Evolutionary conservation across 2,329 filamentous ascomycete genomes (phyloP).

Genomic region (Colletotrichum phormii): DNA sequence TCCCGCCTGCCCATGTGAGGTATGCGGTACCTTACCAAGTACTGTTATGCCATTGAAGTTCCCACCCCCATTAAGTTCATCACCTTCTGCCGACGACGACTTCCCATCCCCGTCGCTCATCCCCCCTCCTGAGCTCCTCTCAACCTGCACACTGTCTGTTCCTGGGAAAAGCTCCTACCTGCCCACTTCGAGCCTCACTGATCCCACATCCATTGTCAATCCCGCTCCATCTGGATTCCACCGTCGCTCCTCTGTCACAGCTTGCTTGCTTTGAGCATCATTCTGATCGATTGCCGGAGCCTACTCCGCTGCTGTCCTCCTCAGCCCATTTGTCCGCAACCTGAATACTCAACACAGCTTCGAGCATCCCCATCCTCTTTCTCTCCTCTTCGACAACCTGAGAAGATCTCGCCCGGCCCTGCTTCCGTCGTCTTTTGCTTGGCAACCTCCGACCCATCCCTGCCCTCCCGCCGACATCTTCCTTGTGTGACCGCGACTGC

Average conservation of each 20-base stretch:
- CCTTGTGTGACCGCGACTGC: slow-evolving; percentile 12
- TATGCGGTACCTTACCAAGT: background rate
- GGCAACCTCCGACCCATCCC: slow-evolving; percentile 10
- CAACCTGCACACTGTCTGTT: background rate
- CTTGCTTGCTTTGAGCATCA: slow-evolving; percentile 7
- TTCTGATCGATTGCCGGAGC: slow-evolving; percentile 20
- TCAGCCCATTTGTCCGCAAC: background rate
- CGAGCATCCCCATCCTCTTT: background rate
- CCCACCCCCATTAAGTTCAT: background rate
- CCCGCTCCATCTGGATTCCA: background rate
- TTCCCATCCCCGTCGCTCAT: background rate
- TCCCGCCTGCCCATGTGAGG: background rate
- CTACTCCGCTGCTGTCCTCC: slow-evolving; percentile 3
- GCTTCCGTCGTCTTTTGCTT: slow-evolving; percentile 19
- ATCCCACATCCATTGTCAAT: slow-evolving; percentile 6
- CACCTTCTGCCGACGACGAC: background rate
- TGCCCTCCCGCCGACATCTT: slow-evolving; percentile 12
- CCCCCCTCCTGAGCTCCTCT: background rate
- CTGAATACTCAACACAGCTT: background rate
- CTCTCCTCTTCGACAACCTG: background rate
- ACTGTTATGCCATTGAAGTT: background rate
- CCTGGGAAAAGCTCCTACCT: background rate
- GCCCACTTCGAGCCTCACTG: background rate
- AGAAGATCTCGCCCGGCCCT: background rate
- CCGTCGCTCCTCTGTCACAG: background rate